phyloP scores from a whole-genome alignment of 2,329 filamentous ascomycete species.

The Ceratocystis eucalypticola region DNA sequence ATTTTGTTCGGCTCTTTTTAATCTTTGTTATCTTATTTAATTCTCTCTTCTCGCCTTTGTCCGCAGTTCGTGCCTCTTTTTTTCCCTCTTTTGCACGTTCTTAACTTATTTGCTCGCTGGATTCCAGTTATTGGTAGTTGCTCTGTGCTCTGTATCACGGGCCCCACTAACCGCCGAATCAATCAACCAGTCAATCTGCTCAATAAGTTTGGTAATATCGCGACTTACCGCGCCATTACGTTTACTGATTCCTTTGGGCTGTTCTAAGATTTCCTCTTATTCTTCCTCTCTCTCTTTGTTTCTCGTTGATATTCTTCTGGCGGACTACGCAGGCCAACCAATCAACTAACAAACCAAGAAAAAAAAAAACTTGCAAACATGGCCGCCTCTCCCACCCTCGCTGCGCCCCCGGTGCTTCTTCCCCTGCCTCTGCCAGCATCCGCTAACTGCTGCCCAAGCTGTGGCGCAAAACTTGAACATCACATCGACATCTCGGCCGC shows the following conservation, averaged over 20 bases:
- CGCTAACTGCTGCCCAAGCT: conserved; percentile 36
- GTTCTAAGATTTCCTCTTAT: background rate
- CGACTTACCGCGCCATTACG: background rate
- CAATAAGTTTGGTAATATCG: background rate
- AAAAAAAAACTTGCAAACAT: background rate
- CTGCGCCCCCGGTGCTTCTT: conserved; percentile 13
- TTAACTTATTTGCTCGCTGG: background rate
- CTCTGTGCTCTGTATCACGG: background rate
- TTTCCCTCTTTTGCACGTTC: background rate
- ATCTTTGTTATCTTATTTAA: background rate
- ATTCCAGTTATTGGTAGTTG: background rate
- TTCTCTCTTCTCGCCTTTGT: background rate
- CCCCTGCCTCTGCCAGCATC: conserved; percentile 21
- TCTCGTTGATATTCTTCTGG: background rate
- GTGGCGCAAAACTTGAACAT: conserved; percentile 32
- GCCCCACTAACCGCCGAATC: background rate
- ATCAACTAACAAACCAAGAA: background rate
- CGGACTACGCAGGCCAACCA: background rate
- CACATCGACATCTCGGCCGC: conserved; percentile 20
- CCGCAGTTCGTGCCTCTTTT: background rate
- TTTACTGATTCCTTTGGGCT: background rate
- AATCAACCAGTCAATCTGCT: background rate
- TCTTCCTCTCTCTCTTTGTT: background rate
- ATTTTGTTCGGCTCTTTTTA: background rate
- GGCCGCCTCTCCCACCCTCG: conserved; percentile 8